A percentile compares a stretch with the other conserved stretches of the same genome.
Evolutionary conservation across 2,329 filamentous ascomycete genomes (phyloP).

Genomic region (Trichoderma asperellum): DNA sequence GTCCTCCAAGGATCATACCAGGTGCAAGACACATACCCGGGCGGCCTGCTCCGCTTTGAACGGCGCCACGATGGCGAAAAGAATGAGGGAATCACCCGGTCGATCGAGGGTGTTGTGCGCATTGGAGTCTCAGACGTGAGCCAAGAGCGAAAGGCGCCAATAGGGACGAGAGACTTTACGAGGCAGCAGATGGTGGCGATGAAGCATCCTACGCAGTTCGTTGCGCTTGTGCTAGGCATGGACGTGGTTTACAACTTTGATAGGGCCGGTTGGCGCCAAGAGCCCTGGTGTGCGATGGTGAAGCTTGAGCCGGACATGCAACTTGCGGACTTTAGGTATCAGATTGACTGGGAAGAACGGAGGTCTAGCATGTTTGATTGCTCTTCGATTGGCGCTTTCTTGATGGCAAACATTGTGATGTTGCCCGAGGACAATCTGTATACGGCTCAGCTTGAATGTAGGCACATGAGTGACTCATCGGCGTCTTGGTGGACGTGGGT

Average conservation of each 20-base stretch:
- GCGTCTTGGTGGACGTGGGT: slow-evolving; percentile 1
- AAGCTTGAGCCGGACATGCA: background rate
- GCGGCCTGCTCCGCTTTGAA: background rate
- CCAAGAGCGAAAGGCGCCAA: background rate
- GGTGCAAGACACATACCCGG: background rate
- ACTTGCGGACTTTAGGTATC: background rate
- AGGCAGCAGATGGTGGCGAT: background rate
- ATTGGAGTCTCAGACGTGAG: background rate
- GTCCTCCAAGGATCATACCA: background rate
- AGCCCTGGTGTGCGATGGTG: background rate
- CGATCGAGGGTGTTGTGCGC: background rate
- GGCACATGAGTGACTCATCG: background rate
- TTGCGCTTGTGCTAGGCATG: background rate
- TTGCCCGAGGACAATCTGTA: slow-evolving; percentile 4
- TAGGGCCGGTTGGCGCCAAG: background rate
- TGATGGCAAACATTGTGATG: background rate
- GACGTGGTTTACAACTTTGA: background rate
- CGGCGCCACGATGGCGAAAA: background rate
- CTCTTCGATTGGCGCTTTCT: background rate
- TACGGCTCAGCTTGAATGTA: background rate
- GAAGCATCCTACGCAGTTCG: background rate
- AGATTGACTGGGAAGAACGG: background rate
- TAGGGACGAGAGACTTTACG: background rate
- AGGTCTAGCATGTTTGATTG: background rate
- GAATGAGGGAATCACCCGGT: background rate